Evolutionary conservation across 208 protist genomes (phyloP).

Genomic region (Leishmania major): DNA sequence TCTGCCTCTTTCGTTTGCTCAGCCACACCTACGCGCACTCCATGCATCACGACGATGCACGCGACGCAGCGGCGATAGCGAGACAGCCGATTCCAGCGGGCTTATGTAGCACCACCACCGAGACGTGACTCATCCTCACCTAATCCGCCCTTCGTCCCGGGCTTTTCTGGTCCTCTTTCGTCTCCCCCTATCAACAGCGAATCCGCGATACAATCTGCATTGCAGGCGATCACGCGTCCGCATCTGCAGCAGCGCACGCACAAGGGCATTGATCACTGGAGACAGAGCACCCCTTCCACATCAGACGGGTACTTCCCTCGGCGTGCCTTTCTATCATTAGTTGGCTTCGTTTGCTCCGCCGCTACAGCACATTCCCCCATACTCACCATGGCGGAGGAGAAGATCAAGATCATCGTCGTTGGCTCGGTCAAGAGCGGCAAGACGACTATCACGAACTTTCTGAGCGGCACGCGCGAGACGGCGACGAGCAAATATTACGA

Average conservation of each 20-base stretch:
- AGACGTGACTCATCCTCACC: background rate
- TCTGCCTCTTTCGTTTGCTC: background rate
- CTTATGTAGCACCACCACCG: background rate
- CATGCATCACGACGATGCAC: background rate
- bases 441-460: constrained; percentile 82
- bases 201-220: background rate
- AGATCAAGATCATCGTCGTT: constrained; percentile 84
- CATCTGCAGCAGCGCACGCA: background rate
- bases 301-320: background rate
- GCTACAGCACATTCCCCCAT: too few relatives aligned
- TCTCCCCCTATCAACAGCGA: background rate
- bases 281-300: background rate
- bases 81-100: background rate
- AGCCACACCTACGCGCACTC: background rate
- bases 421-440: constrained; percentile 88
- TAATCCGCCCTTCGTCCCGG: background rate
- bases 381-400: constrained; percentile 53
- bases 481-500: constrained; percentile 83
- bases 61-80: background rate
- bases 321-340: background rate
- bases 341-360: background rate
- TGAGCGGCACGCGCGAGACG: constrained; percentile 78
- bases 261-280: background rate
- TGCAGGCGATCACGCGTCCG: background rate
- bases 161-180: background rate